Evolutionary conservation across 257 asterid genomes (phyloP), one percentile per base, ranked within the genome.

Genomic region (Capsicum pubescens): DNA sequence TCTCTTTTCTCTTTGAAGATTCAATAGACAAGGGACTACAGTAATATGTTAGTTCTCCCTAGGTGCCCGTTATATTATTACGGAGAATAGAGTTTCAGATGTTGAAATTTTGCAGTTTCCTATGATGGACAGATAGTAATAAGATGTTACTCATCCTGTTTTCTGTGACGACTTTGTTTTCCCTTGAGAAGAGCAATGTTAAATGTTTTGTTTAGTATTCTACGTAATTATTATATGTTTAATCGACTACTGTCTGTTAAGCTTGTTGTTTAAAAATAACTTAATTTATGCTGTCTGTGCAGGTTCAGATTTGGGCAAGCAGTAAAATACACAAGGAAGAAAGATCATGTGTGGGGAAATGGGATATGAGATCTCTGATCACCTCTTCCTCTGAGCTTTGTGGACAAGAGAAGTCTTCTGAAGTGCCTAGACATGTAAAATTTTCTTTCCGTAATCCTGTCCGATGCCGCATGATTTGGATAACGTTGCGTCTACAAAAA

Each of bases 261-360:
- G 19, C 59, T 21, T 10, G 11, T 48, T 26, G 61, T 52, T 74
- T 17, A 26, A 74, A 26, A 39, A 26, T 74, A 21, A 74, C 42
- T 50, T 74, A 52, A 26, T 26, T 74, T 82, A 67, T 87, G 58
- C 64, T 85, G 78, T 88, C 54, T 86, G 32, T 80, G 74, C 85
- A 96, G 99, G 95, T 96, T n/a, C 99, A 96, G 89, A 92, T 96
- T 82, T 96, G 98, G 99, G 97, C 92, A 32, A 89, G 99, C 91
- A 89, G 92, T 88, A 96, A 89, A 87, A 88, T 96, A 68, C 91
- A 93, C 83, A 92, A 84, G 91, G 98, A 94, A 85, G 97, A 92
- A 87, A 90, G 98, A 80, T 86, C 91, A n/a, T 93, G 99, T 84
- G 90, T 96, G 12, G 98, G 99, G 56, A 96, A 96, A 88, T 96